These are phyloP conservation scores for Kwoniella botswanensis DNA, from an alignment of 768 basidiomycete genomes.

Conservation along the genomic window DNA sequence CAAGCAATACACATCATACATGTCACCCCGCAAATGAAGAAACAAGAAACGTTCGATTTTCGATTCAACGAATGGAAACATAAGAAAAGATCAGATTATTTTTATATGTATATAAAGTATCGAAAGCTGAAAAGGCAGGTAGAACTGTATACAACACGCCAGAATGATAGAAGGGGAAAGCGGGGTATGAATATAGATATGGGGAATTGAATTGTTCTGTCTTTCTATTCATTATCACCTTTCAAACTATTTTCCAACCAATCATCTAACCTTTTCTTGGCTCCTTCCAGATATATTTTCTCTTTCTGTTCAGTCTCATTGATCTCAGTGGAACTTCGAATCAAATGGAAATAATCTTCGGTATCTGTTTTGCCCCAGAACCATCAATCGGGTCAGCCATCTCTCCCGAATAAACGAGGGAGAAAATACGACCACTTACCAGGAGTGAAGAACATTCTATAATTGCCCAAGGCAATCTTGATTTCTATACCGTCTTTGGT, in stretches of 20 bases:
- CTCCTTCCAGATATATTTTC: slow-evolving; percentile 8
- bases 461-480: slow-evolving; percentile 55
- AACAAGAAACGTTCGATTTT: too few species aligned
- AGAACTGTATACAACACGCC: too few species aligned
- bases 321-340: slow-evolving; percentile 27
- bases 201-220: background rate
- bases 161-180: too few species aligned
- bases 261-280: slow-evolving; percentile 28
- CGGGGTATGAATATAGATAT: too few species aligned
- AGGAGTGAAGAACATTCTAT: slow-evolving; percentile 58
- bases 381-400: too few species aligned
- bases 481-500: slow-evolving; percentile 51
- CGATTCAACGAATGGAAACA: too few species aligned
- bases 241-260: slow-evolving; percentile 27
- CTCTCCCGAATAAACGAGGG: too few species aligned
- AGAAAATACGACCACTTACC: slow-evolving; percentile 33
- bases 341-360: slow-evolving; percentile 53
- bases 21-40: too few species aligned
- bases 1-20: too few species aligned
- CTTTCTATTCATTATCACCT: background rate
- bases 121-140: too few species aligned
- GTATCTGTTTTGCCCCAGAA: slow-evolving; percentile 25
- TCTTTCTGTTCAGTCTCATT: slow-evolving; percentile 21
- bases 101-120: too few species aligned
- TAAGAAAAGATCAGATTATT: too few species aligned